These are phyloP conservation scores for Thuja plicata DNA, from an alignment of 83 land plant genomes.

Conservation along the genomic window DNA sequence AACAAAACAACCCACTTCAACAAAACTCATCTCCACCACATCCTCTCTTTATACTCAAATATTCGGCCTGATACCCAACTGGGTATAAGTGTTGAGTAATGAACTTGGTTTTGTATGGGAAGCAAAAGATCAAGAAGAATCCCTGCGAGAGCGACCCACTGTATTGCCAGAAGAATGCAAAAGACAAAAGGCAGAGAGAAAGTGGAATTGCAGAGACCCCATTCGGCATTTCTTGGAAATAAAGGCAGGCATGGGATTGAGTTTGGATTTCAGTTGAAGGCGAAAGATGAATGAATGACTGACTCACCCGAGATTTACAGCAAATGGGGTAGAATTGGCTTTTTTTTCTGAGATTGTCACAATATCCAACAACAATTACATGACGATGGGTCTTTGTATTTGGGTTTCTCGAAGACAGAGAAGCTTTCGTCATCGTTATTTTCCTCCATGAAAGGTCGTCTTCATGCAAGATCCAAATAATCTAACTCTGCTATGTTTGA, in stretches of 20 bases:
- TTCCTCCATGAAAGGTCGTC: too few species aligned
- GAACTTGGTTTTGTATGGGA: too few species aligned
- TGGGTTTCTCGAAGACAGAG: too few species aligned
- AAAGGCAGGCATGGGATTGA: background rate
- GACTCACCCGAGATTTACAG: background rate
- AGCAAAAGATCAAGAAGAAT: background rate
- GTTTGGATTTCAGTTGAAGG: background rate
- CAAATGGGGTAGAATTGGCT: background rate
- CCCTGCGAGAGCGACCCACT: background rate
- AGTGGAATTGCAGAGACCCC: background rate
- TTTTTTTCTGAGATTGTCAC: background rate
- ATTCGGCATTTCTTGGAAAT: conserved; percentile 1
- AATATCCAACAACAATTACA: background rate
- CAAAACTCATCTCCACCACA: background rate
- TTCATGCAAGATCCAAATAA: too few species aligned
- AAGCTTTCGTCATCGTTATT: too few species aligned
- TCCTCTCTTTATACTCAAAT: background rate
- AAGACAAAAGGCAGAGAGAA: background rate
- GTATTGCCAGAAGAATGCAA: background rate
- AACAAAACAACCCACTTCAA: background rate
- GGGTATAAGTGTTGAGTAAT: too few species aligned
- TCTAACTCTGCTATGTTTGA: too few species aligned
- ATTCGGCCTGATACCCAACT: too few species aligned
- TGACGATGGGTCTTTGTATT: too few species aligned
- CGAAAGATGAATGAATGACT: conserved; percentile 9